Base-by-base conservation (phyloP, 2,329 filamentous ascomycete genomes). In the Sarocladium strictum region DNA sequence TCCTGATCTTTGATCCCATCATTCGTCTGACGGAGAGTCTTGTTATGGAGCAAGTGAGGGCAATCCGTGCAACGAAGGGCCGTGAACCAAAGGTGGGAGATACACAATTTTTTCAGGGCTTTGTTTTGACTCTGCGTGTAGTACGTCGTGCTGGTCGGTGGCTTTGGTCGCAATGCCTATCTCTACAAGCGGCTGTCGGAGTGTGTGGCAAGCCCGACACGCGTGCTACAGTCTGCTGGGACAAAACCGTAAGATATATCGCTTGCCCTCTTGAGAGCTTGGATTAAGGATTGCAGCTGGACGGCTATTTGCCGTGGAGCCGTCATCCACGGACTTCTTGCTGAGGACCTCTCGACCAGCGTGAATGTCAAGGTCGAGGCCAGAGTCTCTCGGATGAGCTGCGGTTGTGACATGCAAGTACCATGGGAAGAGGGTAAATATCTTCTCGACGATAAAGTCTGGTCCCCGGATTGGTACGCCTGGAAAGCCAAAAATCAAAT, bases 111-210 rank as follows among this genome's bases (percentile, higher is more conserved):
- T 23, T 27, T 29, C 21, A 35, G 10, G 15, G 15, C 3, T 17
- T 24, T 35, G 15, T 23, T 10, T 26, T 55, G 17, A 53, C 19
- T 14, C 32, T 35, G n/a, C 11, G 29, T 14, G 1, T 14, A 74
- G 72, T 68, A 66, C 23, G 53, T 75, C 4, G 61, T 73, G 1
- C 62, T 75, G 0, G 71, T 69, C 0, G 72, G 73, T 0, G 73
- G 72, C 0, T 69, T 75, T 4, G 72, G 73, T 0, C 58, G 66
- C 2, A 68, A 62, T 14, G 29, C 49, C 0, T 71, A 68, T 4
- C 55, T 75, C 0, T 59, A 56, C 11, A 40, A 56, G 2, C 54
- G 54, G 0, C 51, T 75, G 0, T 55, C 57, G 0, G 21, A 43
- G 2, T 9, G 7, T n/a, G 17, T 29, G 0, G 2, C 3, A 0